Percentiles rank a stretch among this genome's conserved stretches.
These are phyloP conservation scores for Vickermania spadyakhi DNA, from an alignment of 208 protist species.

Conservation along the genomic window DNA sequence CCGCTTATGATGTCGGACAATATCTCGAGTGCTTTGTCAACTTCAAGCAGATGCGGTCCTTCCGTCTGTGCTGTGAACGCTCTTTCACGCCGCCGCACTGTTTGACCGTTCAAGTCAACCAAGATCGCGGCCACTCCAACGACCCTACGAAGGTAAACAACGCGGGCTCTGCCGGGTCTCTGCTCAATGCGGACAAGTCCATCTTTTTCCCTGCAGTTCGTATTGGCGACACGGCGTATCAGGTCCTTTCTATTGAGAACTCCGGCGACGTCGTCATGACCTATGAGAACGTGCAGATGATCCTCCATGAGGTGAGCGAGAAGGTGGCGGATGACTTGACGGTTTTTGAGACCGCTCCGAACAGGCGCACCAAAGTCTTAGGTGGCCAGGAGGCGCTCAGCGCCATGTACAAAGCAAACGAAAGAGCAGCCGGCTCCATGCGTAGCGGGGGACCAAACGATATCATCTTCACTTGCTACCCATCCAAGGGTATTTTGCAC, in stretches of 20 bases:
- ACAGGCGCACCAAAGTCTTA: constrained; percentile 6
- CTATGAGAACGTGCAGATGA: constrained; percentile 26
- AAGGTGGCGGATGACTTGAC: constrained; percentile 23
- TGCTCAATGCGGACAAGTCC: constrained; percentile 3
- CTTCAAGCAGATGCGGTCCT: constrained; percentile 79
- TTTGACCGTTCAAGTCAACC: constrained; percentile 52
- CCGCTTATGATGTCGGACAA: constrained; percentile 10
- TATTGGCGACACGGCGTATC: constrained; percentile 28
- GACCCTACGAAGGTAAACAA: not conserved
- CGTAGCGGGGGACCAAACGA: not conserved
- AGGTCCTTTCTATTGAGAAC: constrained; percentile 64
- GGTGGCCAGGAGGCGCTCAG: constrained; percentile 10
- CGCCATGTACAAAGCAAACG: not conserved
- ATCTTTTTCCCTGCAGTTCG: constrained; percentile 45
- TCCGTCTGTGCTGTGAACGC: constrained; percentile 49
- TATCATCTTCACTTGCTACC: constrained; percentile 39
- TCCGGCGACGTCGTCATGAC: constrained; percentile 25
- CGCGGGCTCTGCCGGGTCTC: not conserved
- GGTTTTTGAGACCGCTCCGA: constrained; percentile 2
- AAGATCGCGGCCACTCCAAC: constrained; percentile 1
- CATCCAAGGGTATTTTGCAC: constrained; percentile 40
- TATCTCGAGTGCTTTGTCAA: constrained; percentile 89
- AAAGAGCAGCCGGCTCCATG: not conserved
- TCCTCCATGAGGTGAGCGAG: constrained; percentile 36
- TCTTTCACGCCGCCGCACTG: constrained; percentile 74